Evolutionary conservation across 169 alveolate species (phyloP), one percentile per base, ranked within the genome.

Genomic region (Plasmodium malariae): DNA sequence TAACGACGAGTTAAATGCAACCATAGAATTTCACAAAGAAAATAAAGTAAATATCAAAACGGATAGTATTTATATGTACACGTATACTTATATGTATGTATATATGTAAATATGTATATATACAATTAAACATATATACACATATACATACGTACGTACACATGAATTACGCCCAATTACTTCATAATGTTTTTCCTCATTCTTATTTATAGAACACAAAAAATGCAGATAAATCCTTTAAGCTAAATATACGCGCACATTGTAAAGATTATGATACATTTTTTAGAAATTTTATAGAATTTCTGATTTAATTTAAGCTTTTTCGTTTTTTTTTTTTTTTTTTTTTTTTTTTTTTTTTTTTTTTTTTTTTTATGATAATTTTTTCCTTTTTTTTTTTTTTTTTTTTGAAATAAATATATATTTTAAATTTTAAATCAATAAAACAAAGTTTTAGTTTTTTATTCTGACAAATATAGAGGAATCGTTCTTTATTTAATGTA

Each of bases 181-280:
- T 57, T 9, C 28, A 48, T 48, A 48, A 4, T 9, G 1, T 70
- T 71, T 30, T 37, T 12, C 3, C 37, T 21, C 28, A 28, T 51
- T 43, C 45, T 17, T 6, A 19, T 40, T 43, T 71, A 4, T 45
- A 71, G 85, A 49, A 54, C 49, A n/a, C 45, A 51, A 2, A 17
- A n/a, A 34, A 71, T 69, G 43, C 51, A 14, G 43, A 78, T 49
- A 62, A 78, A 57, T 26, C 24, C 21, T 62, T 28, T 19, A 34
- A 65, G 11, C 32, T 78, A 30, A 63, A 24, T 34, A 63, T 65
- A 67, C 72, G 80, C n/a, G 89, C 89, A 49, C 74, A 78, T 14
- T 60, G 80, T 36, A 59, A 49, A 63, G 54, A 78, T 32, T 36
- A 65, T 63, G 83, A 78, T 11, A 69, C 74, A 28, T 78, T 78